Evolutionary conservation across 2,329 filamentous ascomycete species (phyloP).

Genomic region (Pseudogymnoascus sp.): DNA sequence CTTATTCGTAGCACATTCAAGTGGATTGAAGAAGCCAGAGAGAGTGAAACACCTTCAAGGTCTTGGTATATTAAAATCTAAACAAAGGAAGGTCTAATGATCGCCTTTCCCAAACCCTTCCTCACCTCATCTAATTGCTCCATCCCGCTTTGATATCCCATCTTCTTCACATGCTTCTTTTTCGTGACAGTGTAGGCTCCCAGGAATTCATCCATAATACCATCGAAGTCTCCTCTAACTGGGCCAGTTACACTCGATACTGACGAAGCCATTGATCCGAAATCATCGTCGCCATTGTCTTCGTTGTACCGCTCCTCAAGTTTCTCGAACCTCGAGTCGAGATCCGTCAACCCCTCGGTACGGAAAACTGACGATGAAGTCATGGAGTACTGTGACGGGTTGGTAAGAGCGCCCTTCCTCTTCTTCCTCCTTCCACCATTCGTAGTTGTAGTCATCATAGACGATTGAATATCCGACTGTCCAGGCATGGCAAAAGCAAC

Average conservation of each 20-base stretch:
- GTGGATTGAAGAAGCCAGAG: background rate
- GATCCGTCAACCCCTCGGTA: constrained; percentile 74
- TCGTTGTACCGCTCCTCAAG: constrained; percentile 74
- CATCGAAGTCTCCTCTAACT: constrained; percentile 71
- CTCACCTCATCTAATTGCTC: constrained; percentile 88
- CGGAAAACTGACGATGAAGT: constrained; percentile 78
- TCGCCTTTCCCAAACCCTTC: constrained; percentile 67
- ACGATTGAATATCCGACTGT: constrained; percentile 58
- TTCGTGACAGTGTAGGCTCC: constrained; percentile 62
- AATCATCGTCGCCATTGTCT: constrained; percentile 53
- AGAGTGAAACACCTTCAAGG: background rate
- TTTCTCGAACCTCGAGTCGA: constrained; percentile 87
- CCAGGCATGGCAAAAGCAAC: constrained; percentile 33
- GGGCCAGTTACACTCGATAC: constrained; percentile 60
- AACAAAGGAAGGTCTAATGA: constrained; percentile 34
- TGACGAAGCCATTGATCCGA: constrained; percentile 54
- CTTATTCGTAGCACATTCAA: background rate
- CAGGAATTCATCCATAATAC: constrained; percentile 88
- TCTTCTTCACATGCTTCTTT: constrained; percentile 70
- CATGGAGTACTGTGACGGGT: constrained; percentile 83
- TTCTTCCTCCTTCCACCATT: constrained; percentile 82
- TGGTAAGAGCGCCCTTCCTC: constrained; percentile 87
- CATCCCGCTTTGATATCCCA: constrained; percentile 70
- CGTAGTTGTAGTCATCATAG: constrained; percentile 65
- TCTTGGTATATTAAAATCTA: constrained; percentile 6